These are phyloP conservation scores for Moricandia moricandioides DNA, from an alignment of 345 rosid genomes.

Conservation along the genomic window DNA sequence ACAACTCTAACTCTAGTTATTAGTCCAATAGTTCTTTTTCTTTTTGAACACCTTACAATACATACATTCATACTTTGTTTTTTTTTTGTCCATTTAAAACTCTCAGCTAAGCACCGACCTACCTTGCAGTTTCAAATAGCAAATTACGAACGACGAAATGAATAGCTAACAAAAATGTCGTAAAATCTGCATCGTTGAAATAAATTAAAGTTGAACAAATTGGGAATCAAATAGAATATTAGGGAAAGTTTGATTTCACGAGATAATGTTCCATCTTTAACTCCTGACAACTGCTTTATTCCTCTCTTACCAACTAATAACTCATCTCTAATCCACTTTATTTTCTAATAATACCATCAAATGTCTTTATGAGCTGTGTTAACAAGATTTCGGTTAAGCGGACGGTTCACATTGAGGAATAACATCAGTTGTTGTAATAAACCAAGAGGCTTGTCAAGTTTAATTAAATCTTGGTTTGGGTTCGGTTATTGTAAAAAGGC, in stretches of 20 bases:
- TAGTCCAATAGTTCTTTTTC: too few species aligned
- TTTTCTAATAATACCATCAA: neutral
- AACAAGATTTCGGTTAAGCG: too few species aligned
- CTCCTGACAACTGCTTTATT: slow-evolving; percentile 14
- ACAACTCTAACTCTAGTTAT: too few species aligned
- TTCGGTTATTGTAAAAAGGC: neutral
- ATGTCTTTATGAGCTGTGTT: too few species aligned
- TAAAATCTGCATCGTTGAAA: neutral
- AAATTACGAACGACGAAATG: neutral
- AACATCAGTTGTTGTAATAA: neutral
- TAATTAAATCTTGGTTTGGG: neutral
- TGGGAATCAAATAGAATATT: neutral
- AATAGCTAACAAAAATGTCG: neutral
- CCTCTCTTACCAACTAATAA: slow-evolving; percentile 16
- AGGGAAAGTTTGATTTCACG: slow-evolving; percentile 13
- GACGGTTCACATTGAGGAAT: neutral
- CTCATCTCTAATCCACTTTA: neutral
- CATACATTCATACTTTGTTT: neutral
- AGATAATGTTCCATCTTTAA: slow-evolving; percentile 17
- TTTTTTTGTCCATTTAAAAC: neutral
- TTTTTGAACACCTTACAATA: neutral
- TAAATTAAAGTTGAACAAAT: neutral
- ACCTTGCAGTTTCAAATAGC: neutral
- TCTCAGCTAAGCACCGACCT: neutral
- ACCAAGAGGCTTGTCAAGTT: neutral